These are phyloP conservation scores for Elsinoe batatas DNA, from an alignment of 2,329 filamentous ascomycete species.

Conservation along the genomic window DNA sequence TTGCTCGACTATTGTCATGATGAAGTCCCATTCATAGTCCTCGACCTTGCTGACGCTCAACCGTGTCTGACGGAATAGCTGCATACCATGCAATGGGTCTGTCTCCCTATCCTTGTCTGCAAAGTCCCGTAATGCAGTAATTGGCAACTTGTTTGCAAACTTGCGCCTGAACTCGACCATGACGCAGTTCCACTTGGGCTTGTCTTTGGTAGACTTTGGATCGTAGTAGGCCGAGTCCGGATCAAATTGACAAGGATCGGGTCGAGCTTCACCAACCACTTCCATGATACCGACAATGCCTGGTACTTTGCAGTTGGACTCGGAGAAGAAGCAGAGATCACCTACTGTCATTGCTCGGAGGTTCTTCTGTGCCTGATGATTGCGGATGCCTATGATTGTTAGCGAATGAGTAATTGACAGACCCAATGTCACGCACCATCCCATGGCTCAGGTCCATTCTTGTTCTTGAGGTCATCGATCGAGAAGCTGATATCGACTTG, in stretches of 20 bases:
- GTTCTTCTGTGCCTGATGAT: conserved; percentile 65
- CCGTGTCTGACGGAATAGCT: conserved; percentile 71
- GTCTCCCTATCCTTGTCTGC: conserved; percentile 46
- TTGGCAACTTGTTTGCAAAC: conserved; percentile 56
- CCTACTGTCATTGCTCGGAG: conserved; percentile 84
- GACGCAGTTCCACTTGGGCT: conserved; percentile 79
- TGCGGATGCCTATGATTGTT: conserved; percentile 35
- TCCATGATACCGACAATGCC: conserved; percentile 60
- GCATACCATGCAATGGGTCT: conserved; percentile 48
- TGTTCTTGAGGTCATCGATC: conserved; percentile 74
- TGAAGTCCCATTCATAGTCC: conserved; percentile 53
- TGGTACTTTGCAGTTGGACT: conserved; percentile 83
- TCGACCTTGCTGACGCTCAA: conserved; percentile 69
- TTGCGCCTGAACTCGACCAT: conserved; percentile 82
- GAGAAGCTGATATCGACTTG: conserved; percentile 85
- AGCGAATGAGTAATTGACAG: conserved; percentile 14
- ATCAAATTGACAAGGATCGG: conserved; percentile 67
- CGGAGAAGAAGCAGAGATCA: conserved; percentile 93
- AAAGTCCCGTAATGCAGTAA: conserved; percentile 60
- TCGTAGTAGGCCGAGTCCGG: conserved; percentile 74
- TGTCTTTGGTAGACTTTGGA: conserved; percentile 49
- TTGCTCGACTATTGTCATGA: conserved; percentile 35
- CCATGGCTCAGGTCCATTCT: conserved; percentile 75
- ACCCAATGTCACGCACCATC: conserved; percentile 53
- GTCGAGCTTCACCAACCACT: conserved; percentile 71